phyloP scores from a whole-genome alignment of 495 filamentous ascomycete species.

The Aspergillus ostianus region DNA sequence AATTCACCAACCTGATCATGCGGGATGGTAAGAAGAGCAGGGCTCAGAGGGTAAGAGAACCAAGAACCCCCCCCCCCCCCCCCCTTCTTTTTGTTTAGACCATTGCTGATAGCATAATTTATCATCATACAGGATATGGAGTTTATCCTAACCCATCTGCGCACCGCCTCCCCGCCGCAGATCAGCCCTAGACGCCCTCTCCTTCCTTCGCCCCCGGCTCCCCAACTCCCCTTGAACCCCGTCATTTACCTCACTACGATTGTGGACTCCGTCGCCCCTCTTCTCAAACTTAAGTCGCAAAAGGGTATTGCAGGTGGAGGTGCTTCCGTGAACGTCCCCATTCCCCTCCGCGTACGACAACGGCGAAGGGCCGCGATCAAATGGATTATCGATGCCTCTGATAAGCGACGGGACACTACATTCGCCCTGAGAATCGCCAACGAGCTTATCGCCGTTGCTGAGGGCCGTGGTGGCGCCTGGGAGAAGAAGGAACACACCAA shows the following conservation, averaged over 20 bases:
- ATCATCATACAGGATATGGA: constrained; percentile 67
- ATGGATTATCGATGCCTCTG: constrained; percentile 85
- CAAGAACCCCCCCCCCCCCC: too few relatives aligned
- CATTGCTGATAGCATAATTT: neutral
- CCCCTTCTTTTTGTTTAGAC: too few relatives aligned
- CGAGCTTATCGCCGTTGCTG: constrained; percentile 83
- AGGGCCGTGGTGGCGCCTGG: constrained; percentile 82
- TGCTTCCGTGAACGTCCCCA: constrained; percentile 74
- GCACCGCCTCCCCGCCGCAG: constrained; percentile 75
- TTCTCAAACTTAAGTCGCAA: constrained; percentile 71
- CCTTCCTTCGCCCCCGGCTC: constrained; percentile 66
- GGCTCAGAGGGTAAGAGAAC: constrained; percentile 70
- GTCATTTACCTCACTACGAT: constrained; percentile 77
- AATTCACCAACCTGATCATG: constrained; percentile 91
- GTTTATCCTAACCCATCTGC: constrained; percentile 80
- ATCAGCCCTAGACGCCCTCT: constrained; percentile 66
- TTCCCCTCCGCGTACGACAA: constrained; percentile 70
- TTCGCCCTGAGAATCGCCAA: constrained; percentile 81
- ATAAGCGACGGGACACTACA: constrained; percentile 62
- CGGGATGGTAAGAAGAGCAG: constrained; percentile 76
- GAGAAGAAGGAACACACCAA: constrained; percentile 70
- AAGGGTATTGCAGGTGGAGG: constrained; percentile 86
- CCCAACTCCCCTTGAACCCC: constrained; percentile 74
- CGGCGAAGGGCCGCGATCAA: constrained; percentile 72
- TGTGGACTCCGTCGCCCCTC: constrained; percentile 93